A percentile compares a stretch with the other conserved stretches of the same genome.
Conservation (phyloP, 495 filamentous ascomycete genomes). For the Daldinia vernicosa region DNA sequence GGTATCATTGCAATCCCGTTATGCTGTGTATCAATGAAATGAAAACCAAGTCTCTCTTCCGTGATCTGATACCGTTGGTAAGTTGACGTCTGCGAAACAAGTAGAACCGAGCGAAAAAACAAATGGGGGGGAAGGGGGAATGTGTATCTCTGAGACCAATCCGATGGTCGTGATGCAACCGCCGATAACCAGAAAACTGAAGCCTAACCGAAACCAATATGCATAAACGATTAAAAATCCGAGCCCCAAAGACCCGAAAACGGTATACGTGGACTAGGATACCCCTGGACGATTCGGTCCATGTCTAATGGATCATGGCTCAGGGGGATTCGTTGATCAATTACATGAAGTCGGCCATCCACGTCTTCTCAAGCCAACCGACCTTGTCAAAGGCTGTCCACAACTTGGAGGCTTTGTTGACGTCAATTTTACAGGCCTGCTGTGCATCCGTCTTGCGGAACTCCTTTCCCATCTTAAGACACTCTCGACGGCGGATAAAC, state of each 20-base stretch:
- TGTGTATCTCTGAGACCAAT: slow-evolving; percentile 28
- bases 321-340: not conserved
- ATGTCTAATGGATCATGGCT: slow-evolving; percentile 22
- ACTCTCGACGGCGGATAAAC: slow-evolving; percentile 78
- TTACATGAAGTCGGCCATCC: slow-evolving; percentile 64
- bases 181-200: slow-evolving; percentile 18
- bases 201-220: slow-evolving; percentile 21
- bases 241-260: slow-evolving; percentile 4
- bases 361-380: slow-evolving; percentile 79
- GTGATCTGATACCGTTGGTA: slow-evolving; percentile 28
- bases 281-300: slow-evolving; percentile 7
- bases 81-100: slow-evolving; percentile 24
- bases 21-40: slow-evolving; percentile 46
- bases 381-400: slow-evolving; percentile 92
- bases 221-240: slow-evolving; percentile 7
- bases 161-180: slow-evolving; percentile 12
- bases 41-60: slow-evolving; percentile 31
- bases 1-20: slow-evolving; percentile 51
- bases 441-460: slow-evolving; percentile 98
- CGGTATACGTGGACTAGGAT: not conserved
- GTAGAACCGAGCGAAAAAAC: slow-evolving; percentile 19
- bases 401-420: slow-evolving; percentile 97
- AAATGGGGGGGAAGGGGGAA: no score
- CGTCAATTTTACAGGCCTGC: slow-evolving; percentile 96
- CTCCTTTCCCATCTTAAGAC: slow-evolving; percentile 76